These are phyloP conservation scores for Pezizomycotina sp. DNA, from an alignment of 2,329 filamentous ascomycete genomes.

Conservation along the genomic window DNA sequence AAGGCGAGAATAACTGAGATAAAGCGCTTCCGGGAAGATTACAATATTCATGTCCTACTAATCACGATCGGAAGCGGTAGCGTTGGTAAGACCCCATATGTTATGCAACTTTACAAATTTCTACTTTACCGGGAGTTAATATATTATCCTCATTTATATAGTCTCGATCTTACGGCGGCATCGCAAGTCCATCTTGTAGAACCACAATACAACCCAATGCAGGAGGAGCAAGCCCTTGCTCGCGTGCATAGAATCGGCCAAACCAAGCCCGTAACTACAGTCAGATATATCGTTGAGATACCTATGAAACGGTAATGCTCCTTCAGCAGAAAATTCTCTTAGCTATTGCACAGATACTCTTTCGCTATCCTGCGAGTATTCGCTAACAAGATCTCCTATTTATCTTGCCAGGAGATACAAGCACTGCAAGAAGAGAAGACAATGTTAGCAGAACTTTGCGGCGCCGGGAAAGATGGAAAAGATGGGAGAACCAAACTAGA, in stretches of 20 bases:
- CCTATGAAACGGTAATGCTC: constrained; percentile 25
- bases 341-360: no score
- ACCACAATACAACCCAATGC: constrained; percentile 27
- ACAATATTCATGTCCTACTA: constrained; percentile 22
- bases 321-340: no score
- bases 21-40: constrained; percentile 21
- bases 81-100: constrained; percentile 28
- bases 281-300: constrained; percentile 25
- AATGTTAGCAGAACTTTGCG: constrained; percentile 7
- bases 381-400: background rate
- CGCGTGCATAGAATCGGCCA: constrained; percentile 26
- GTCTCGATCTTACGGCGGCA: constrained; percentile 26
- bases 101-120: no score
- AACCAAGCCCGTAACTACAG: constrained; percentile 22
- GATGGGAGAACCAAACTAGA: constrained; percentile 2
- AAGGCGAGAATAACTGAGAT: constrained; percentile 20
- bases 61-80: constrained; percentile 27
- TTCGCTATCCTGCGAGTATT: no score
- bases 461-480: constrained; percentile 1
- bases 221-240: constrained; percentile 27
- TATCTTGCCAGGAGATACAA: constrained; percentile 5
- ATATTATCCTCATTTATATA: background rate
- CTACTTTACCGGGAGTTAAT: no score
- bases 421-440: constrained; percentile 5
- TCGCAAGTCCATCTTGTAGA: constrained; percentile 26